Conservation (phyloP, 352 stramenopile genomes). For the Hyphochytrium catenoides region DNA sequence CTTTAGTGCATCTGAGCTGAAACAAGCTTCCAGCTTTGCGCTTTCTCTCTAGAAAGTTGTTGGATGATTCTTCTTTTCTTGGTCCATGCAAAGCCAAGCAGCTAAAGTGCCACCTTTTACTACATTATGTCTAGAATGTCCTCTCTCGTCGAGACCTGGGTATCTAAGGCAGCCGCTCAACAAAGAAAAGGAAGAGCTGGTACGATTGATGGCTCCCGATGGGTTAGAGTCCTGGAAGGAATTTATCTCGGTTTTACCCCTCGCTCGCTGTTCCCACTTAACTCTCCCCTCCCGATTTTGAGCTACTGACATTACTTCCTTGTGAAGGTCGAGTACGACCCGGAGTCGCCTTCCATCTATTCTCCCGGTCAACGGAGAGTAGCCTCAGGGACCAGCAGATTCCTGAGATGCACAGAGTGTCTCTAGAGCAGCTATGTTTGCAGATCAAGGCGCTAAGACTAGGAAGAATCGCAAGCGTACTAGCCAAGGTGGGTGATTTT, state of each 20-base stretch:
- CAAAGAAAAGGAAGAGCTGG: conserved; percentile 26
- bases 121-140: no score
- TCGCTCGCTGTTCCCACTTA: no score
- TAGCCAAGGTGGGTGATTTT: conserved; percentile 17
- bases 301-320: conserved; percentile 5
- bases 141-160: conserved; percentile 50
- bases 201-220: no score
- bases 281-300: neutral
- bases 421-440: conserved; percentile 51
- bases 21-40: no score
- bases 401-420: conserved; percentile 64
- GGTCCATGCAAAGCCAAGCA: no score
- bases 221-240: no score
- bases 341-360: conserved; percentile 45
- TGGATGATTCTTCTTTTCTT: no score
- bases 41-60: no score
- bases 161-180: conserved; percentile 41
- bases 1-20: no score
- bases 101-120: no score
- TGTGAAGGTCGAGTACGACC: conserved; percentile 48
- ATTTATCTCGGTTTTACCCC: no score
- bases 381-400: conserved; percentile 35
- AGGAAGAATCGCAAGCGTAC: conserved; percentile 29
- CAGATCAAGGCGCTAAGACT: conserved; percentile 59
- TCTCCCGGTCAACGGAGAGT: conserved; percentile 27